Conservation (phyloP, 805 yeast species). For the Henningerozyma blattae region DNA sequence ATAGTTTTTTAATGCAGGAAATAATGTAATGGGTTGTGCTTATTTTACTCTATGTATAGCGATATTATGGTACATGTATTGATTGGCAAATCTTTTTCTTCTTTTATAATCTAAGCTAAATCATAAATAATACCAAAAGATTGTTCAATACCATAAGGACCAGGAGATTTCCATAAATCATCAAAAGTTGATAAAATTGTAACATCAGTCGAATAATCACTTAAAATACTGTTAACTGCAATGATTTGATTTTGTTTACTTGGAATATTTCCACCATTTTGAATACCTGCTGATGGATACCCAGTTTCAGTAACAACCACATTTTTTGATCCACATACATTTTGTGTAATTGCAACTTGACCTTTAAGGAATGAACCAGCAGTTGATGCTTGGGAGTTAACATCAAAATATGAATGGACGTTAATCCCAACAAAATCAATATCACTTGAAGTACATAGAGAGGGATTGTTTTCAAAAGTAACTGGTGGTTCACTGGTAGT, state of each 20-base stretch:
- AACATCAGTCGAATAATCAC: constrained; percentile 43
- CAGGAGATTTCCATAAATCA: constrained; percentile 82
- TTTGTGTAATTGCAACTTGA: constrained; percentile 44
- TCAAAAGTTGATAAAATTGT: constrained; percentile 71
- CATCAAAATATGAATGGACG: constrained; percentile 77
- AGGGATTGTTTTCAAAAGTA: constrained; percentile 48
- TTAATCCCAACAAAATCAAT: constrained; percentile 81
- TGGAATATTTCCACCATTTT: constrained; percentile 69
- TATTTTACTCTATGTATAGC: too few relatives aligned
- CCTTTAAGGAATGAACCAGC: constrained; percentile 63
- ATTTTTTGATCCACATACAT: constrained; percentile 40
- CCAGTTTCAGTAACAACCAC: constrained; percentile 79
- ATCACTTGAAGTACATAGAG: constrained; percentile 53
- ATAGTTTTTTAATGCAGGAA: too few relatives aligned
- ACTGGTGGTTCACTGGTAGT: constrained; percentile 91
- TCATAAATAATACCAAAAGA: constrained; percentile 55
- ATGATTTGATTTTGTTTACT: constrained; percentile 51
- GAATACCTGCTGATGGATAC: constrained; percentile 64
- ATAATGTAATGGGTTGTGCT: too few relatives aligned
- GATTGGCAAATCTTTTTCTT: too few relatives aligned
- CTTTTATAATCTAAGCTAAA: too few relatives aligned
- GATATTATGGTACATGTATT: too few relatives aligned
- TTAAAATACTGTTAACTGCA: constrained; percentile 56
- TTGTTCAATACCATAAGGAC: constrained; percentile 77
- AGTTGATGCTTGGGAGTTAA: constrained; percentile 42